Evolutionary conservation across 2,329 filamentous ascomycete species (phyloP).

Genomic region (Furcasterigmium furcatum): DNA sequence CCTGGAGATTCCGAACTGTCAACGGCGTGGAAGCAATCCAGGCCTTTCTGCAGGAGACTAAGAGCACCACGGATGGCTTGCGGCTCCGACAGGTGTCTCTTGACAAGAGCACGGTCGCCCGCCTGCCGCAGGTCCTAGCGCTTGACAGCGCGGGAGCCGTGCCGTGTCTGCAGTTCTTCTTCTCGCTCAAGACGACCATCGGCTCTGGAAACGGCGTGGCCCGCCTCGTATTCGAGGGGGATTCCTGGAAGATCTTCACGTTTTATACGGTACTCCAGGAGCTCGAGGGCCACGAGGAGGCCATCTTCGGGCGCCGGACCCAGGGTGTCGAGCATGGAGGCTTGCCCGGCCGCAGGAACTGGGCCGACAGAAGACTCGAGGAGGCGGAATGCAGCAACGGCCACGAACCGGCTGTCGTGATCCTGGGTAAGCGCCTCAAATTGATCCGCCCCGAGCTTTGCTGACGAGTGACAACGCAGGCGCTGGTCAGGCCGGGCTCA

Average conservation of each 20-base stretch:
- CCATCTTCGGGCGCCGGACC: conserved; percentile 34
- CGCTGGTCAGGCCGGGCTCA: conserved; percentile 52
- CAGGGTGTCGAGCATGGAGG: conserved; percentile 42
- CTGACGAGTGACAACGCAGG: too few species aligned
- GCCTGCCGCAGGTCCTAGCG: conserved; percentile 8
- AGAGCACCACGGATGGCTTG: neutral
- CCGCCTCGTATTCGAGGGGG: conserved; percentile 36
- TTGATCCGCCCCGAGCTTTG: too few species aligned
- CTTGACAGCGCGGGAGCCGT: conserved; percentile 42
- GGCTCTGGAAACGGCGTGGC: conserved; percentile 56
- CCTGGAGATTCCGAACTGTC: conserved; percentile 46
- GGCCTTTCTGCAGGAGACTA: neutral
- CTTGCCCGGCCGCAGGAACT: conserved; percentile 14
- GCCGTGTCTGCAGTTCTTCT: conserved; percentile 53
- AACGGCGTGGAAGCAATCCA: neutral
- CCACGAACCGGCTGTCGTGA: conserved; percentile 12
- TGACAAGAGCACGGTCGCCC: conserved; percentile 32
- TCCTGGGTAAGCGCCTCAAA: conserved; percentile 16
- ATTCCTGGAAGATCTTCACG: conserved; percentile 52
- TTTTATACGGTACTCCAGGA: conserved; percentile 50
- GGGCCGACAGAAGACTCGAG: conserved; percentile 13
- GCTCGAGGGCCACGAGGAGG: conserved; percentile 46
- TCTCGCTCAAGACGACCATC: conserved; percentile 48
- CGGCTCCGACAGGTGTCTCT: conserved; percentile 39
- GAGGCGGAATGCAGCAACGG: conserved; percentile 9